Evolutionary conservation across 805 yeast genomes (phyloP).

Genomic region (Yamadazyma olivae): DNA sequence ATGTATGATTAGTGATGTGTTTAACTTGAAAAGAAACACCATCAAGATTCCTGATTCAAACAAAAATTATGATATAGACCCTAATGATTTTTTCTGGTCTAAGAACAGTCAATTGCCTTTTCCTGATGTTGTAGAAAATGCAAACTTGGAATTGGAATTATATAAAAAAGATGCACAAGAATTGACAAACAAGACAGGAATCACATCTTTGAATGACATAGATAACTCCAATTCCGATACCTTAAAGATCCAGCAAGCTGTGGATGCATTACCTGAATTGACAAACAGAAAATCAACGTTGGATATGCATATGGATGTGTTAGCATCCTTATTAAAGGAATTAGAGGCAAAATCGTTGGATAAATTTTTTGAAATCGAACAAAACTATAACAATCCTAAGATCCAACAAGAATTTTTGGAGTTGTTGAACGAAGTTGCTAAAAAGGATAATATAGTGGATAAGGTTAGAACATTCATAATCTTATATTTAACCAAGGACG

Average conservation of each 20-base stretch:
- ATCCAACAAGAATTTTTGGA: conserved; percentile 58
- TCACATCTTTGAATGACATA: conserved; percentile 69
- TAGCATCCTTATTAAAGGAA: conserved; percentile 78
- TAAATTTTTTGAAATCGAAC: conserved; percentile 91
- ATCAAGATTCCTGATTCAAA: conserved; percentile 49
- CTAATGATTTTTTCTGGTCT: conserved; percentile 90
- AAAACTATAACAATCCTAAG: conserved; percentile 63
- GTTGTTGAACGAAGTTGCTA: conserved; percentile 48
- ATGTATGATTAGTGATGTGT: conserved; percentile 92
- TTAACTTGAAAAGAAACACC: conserved; percentile 77
- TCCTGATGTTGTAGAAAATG: conserved; percentile 98
- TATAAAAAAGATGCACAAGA: conserved; percentile 89
- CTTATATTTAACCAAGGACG: conserved; percentile 58
- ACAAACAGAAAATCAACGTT: conserved; percentile 83
- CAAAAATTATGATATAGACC: conserved; percentile 83
- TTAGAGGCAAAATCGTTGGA: conserved; percentile 86
- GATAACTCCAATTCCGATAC: conserved; percentile 55
- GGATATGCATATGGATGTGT: conserved; percentile 96
- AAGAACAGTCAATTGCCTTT: conserved; percentile 84
- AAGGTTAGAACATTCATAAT: conserved; percentile 87
- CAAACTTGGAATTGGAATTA: conserved; percentile 74
- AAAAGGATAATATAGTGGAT: conserved; percentile 59
- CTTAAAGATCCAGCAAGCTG: conserved; percentile 74
- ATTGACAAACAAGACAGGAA: conserved; percentile 73
- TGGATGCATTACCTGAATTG: conserved; percentile 87